Conservation (phyloP, 1,284 basidiomycete species). For the Flammula alnicola region DNA sequence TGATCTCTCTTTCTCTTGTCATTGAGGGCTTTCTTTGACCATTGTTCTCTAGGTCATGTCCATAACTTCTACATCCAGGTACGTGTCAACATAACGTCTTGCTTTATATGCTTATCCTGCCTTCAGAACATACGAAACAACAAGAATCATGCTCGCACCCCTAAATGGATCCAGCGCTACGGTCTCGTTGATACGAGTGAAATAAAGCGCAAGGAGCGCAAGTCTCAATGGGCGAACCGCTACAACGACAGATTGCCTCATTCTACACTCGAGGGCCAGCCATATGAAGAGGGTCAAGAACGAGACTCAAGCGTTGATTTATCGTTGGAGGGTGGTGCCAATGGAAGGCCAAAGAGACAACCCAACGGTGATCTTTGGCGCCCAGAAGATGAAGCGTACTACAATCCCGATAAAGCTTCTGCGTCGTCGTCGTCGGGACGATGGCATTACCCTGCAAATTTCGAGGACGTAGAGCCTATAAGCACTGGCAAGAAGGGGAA, state of each 20-base stretch:
- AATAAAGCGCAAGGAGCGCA: slow-evolving; percentile 75
- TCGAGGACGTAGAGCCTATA: slow-evolving; percentile 62
- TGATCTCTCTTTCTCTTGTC: slow-evolving; percentile 14
- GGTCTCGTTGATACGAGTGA: slow-evolving; percentile 84
- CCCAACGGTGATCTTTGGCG: slow-evolving; percentile 64
- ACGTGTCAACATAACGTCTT: slow-evolving; percentile 10
- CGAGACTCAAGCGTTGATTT: slow-evolving; percentile 50
- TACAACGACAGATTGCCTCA: slow-evolving; percentile 84
- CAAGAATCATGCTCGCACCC: slow-evolving; percentile 88
- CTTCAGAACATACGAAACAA: slow-evolving; percentile 92
- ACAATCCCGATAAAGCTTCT: slow-evolving; percentile 50
- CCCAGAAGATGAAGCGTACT: slow-evolving; percentile 74
- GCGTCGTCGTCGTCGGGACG: slow-evolving; percentile 51
- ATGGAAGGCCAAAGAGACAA: slow-evolving; percentile 35
- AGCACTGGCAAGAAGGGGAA: slow-evolving; percentile 33
- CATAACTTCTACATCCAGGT: slow-evolving; percentile 95
- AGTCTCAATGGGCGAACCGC: slow-evolving; percentile 85
- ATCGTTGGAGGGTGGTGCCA: slow-evolving; percentile 41
- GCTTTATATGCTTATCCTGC: slow-evolving; percentile 11
- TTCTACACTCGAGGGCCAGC: slow-evolving; percentile 72
- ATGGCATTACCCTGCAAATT: slow-evolving; percentile 85
- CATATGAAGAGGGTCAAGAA: slow-evolving; percentile 81
- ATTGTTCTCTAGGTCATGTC: slow-evolving; percentile 61
- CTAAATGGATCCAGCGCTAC: slow-evolving; percentile 92
- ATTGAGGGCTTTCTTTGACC: slow-evolving; percentile 8